phyloP scores from a whole-genome alignment of 2,329 filamentous ascomycete species.

The Penicillium sp. region DNA sequence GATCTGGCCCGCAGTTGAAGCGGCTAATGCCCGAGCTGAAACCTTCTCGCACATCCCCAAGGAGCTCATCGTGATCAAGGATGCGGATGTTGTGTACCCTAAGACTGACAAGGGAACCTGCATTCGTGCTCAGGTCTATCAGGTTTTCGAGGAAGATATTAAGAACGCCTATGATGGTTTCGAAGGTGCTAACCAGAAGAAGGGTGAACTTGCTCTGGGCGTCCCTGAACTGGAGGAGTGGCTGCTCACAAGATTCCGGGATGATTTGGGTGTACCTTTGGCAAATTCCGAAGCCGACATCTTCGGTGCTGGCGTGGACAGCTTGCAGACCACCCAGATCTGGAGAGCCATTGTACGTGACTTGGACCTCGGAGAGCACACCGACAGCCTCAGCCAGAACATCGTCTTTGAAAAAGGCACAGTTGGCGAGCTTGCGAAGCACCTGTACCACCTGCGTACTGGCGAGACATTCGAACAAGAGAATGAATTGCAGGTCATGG shows the following conservation, averaged over 20 bases:
- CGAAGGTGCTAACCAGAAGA: conserved; percentile 47
- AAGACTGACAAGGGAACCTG: conserved; percentile 62
- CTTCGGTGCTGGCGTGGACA: conserved; percentile 63
- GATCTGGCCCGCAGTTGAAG: conserved; percentile 57
- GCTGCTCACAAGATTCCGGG: conserved; percentile 45
- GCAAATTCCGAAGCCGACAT: conserved; percentile 56
- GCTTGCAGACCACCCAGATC: conserved; percentile 61
- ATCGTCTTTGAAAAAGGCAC: conserved; percentile 64
- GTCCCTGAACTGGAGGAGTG: conserved; percentile 40
- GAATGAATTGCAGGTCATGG: conserved; percentile 53
- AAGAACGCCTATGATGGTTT: conserved; percentile 48
- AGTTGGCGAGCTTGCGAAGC: conserved; percentile 50
- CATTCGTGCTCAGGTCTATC: conserved; percentile 58
- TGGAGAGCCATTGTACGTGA: conserved; percentile 57
- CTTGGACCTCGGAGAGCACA: conserved; percentile 51
- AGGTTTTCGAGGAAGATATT: conserved; percentile 54
- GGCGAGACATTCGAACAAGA: conserved; percentile 39
- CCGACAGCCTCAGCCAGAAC: conserved; percentile 56
- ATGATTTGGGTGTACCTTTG: conserved; percentile 23
- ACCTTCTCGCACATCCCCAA: conserved; percentile 59
- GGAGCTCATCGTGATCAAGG: conserved; percentile 59
- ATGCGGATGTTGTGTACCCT: conserved; percentile 51
- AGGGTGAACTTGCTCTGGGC: conserved; percentile 20
- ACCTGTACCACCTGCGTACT: conserved; percentile 50
- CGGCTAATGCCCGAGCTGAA: conserved; percentile 56